Percentiles rank a stretch among this genome's conserved stretches.
These are phyloP conservation scores for Yamadazyma mexicana DNA, from an alignment of 1,139 yeast genomes.

Conservation along the genomic window DNA sequence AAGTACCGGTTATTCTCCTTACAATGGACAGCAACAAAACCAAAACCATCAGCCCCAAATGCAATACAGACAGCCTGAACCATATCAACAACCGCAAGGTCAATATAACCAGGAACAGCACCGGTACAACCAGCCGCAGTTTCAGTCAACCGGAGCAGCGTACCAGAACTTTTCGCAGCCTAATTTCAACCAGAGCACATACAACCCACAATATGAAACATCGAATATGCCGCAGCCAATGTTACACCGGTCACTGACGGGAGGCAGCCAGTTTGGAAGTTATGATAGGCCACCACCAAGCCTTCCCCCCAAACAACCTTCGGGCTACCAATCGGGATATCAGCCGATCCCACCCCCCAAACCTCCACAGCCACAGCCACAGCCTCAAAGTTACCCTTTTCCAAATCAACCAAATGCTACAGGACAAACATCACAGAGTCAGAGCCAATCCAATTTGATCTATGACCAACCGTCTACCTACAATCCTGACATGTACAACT, in stretches of 20 bases:
- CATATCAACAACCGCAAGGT: conserved; percentile 1
- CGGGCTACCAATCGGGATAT: neutral
- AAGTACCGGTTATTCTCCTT: neutral
- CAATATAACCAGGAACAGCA: conserved; percentile 1
- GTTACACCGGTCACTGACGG: conserved; percentile 12
- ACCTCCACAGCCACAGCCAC: conserved; percentile 8
- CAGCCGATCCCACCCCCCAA: conserved; percentile 4
- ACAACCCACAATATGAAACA: conserved; percentile 1
- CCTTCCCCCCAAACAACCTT: conserved; percentile 12
- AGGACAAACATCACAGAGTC: conserved; percentile 6
- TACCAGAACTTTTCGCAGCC: neutral
- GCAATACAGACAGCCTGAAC: neutral
- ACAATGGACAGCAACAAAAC: neutral
- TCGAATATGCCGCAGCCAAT: conserved; percentile 13
- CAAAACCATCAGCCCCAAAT: neutral
- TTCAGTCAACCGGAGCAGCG: conserved; percentile 6
- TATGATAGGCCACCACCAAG: conserved; percentile 13
- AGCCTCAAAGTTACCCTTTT: neutral
- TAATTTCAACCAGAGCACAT: conserved; percentile 2
- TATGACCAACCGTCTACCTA: conserved; percentile 51
- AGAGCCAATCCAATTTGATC: conserved; percentile 22
- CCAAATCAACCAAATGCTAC: conserved; percentile 10
- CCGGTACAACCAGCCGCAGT: neutral
- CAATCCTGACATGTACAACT: conserved; percentile 49
- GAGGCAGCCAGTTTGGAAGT: conserved; percentile 3